Evolutionary conservation across 2,329 filamentous ascomycete species (phyloP).

Genomic region (Calonectria montana): DNA sequence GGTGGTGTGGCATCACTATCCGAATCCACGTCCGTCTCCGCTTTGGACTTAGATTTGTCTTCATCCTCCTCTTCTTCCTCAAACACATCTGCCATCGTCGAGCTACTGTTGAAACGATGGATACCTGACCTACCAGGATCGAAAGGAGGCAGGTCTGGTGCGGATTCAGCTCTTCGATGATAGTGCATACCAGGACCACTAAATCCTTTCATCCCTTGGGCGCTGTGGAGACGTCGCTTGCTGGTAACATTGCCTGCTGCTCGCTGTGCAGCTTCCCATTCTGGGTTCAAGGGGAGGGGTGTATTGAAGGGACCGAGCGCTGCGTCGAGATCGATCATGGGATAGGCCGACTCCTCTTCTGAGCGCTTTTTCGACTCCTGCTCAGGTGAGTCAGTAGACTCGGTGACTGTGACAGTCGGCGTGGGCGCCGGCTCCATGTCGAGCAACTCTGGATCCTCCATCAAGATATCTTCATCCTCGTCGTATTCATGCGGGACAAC

Average conservation of each 20-base stretch:
- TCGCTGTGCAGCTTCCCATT: constrained; percentile 75
- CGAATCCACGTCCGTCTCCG: constrained; percentile 63
- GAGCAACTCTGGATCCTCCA: constrained; percentile 37
- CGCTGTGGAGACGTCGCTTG: constrained; percentile 81
- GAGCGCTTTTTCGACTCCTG: constrained; percentile 46
- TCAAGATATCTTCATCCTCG: constrained; percentile 45
- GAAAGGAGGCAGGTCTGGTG: constrained; percentile 82
- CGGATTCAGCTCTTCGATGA: constrained; percentile 82
- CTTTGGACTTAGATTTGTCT: constrained; percentile 51
- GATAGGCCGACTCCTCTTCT: constrained; percentile 75
- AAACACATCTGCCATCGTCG: constrained; percentile 87
- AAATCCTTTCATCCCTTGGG: constrained; percentile 76
- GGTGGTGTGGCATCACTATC: constrained; percentile 52
- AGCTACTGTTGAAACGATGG: constrained; percentile 72
- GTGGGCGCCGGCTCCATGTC: constrained; percentile 40
- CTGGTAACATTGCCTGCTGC: constrained; percentile 60
- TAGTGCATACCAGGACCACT: constrained; percentile 78
- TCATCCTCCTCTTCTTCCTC: constrained; percentile 82
- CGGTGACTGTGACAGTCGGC: constrained; percentile 56
- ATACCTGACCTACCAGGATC: constrained; percentile 70
- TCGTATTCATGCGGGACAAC: constrained; percentile 36
- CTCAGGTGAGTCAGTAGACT: constrained; percentile 47
- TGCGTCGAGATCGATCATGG: constrained; percentile 94
- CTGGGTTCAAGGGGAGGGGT: constrained; percentile 70
- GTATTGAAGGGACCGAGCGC: constrained; percentile 94